Percentiles rank a stretch among this genome's conserved stretches.
Evolutionary conservation across 257 asterid species (phyloP).

Genomic region (Nicotiana paniculata): DNA sequence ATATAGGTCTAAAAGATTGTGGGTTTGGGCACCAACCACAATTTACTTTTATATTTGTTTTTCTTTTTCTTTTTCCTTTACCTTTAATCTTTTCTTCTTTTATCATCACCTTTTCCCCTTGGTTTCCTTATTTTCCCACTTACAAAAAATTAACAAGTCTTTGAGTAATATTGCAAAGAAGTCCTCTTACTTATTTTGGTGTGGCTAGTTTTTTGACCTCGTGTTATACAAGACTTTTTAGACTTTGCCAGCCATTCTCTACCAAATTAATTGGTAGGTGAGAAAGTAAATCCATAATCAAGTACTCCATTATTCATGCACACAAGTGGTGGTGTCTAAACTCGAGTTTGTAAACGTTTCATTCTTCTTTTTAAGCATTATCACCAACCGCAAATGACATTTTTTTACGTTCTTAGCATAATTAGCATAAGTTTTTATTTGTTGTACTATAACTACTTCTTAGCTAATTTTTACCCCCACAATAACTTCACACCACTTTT

Average conservation of each 20-base stretch:
- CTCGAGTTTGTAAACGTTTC: neutral
- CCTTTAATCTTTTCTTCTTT: neutral
- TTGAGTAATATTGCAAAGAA: neutral
- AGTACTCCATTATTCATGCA: neutral
- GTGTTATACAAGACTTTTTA: neutral
- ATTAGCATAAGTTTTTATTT: neutral
- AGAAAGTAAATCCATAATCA: neutral
- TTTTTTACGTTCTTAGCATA: neutral
- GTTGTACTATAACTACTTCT: neutral
- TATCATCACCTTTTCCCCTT: neutral
- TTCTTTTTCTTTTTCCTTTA: neutral
- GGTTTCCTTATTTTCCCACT: neutral
- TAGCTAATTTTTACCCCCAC: neutral
- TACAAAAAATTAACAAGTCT: neutral
- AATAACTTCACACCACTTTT: too few relatives aligned
- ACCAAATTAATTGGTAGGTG: slow-evolving; percentile 3
- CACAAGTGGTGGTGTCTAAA: slow-evolving; percentile 2
- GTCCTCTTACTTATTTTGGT: neutral
- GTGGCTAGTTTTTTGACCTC: neutral
- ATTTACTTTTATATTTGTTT: neutral
- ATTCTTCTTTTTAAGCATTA: neutral
- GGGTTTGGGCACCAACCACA: slow-evolving; percentile 10
- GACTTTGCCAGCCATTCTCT: neutral
- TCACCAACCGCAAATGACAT: neutral
- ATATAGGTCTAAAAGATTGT: neutral